phyloP scores from a whole-genome alignment of 371 early-diverging fungal genomes.

The Syncephalastrum monosporum region DNA sequence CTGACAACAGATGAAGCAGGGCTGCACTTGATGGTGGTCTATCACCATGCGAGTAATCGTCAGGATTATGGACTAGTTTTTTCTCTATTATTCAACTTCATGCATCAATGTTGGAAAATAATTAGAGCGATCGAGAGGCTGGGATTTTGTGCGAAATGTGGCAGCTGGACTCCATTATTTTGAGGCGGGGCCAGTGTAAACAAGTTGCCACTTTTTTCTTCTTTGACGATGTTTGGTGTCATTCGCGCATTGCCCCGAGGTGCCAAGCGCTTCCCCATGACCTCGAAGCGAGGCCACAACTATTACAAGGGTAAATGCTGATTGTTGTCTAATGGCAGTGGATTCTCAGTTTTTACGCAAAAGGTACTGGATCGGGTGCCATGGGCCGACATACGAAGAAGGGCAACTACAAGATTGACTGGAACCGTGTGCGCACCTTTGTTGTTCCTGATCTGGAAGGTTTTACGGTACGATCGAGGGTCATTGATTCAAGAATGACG shows the following conservation, averaged over 20 bases:
- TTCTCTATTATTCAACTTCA: no score
- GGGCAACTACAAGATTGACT: conserved; percentile 73
- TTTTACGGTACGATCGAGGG: conserved; percentile 53
- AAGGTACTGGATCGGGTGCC: conserved; percentile 80
- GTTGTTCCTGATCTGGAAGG: conserved; percentile 76
- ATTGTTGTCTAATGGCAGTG: background rate
- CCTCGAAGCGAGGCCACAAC: conserved; percentile 79
- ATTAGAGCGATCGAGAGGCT: no score
- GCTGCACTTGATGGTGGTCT: no score
- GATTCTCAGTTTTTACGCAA: background rate
- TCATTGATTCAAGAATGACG: no score
- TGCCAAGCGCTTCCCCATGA: conserved; percentile 74
- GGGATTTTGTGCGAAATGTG: no score
- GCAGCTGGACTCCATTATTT: no score
- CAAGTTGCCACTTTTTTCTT: no score
- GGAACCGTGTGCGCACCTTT: conserved; percentile 75
- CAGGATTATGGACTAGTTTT: no score
- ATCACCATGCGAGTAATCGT: no score
- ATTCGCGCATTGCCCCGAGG: conserved; percentile 72
- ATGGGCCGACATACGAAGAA: conserved; percentile 84
- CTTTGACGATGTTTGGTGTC: conserved; percentile 63
- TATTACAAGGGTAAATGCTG: conserved; percentile 73
- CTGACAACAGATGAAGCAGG: no score
- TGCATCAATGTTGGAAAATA: no score
- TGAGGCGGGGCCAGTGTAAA: no score